phyloP scores from a whole-genome alignment of 176 grass and related monocot species.

The Juncus inflexus region DNA sequence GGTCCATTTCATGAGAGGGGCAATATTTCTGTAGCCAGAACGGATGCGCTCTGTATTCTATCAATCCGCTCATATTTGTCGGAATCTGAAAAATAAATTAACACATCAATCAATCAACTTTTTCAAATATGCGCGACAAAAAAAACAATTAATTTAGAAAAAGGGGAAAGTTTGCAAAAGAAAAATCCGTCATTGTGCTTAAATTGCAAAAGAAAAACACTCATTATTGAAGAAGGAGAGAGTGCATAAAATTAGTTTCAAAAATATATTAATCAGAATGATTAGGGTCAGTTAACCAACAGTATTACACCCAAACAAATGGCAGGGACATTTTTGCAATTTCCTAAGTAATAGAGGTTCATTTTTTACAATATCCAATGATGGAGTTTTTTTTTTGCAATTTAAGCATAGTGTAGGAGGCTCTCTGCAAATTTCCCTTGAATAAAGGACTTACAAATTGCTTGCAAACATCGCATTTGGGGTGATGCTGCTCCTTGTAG shows the following conservation, averaged over 20 bases:
- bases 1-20: constrained; percentile 87
- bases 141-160: no score
- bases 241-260: no score
- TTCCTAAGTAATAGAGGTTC: not conserved
- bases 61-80: constrained; percentile 74
- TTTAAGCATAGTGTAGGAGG: no score
- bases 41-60: constrained; percentile 92
- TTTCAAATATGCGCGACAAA: no score
- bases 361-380: not conserved
- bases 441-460: constrained; percentile 67
- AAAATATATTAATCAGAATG: no score
- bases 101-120: not conserved
- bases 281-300: no score
- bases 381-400: no score
- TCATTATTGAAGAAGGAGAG: no score
- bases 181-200: not conserved
- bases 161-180: not conserved
- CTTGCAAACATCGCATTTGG: constrained; percentile 97
- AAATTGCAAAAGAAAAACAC: not conserved
- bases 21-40: constrained; percentile 99
- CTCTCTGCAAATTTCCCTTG: not conserved
- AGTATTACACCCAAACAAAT: no score
- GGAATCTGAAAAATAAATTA: constrained; percentile 51
- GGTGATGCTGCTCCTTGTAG: constrained; percentile 81
- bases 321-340: no score